Base-by-base conservation (phyloP, 2,329 filamentous ascomycete genomes). In the Curvularia spicifera region DNA sequence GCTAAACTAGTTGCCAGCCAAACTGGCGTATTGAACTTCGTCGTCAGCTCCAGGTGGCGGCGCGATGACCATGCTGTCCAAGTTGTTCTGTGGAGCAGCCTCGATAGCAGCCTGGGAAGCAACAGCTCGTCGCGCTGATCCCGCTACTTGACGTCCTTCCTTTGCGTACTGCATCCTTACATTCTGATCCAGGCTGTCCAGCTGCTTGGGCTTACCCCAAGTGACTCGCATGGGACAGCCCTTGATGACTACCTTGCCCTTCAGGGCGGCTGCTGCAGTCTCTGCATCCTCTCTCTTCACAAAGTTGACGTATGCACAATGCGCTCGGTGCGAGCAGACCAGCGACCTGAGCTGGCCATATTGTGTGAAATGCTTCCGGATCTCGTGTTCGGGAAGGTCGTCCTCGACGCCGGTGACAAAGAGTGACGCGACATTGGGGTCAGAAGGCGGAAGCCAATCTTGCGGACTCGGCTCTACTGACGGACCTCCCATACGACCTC, bases 221-320 rank as follows among this genome's bases (percentile, higher is more conserved):
- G 93, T 89, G 18, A 99, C 88, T 31, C 94, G 84, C 60, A 99
- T 78, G 0, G 95, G 95, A 69, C 94, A 97, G 3, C 95, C 95
- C 35, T 93, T 89, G 69, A 99, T 91, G 6, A 98, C 87, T 0
- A 93, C 92, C 61, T 90, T 90, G 5, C 96, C 95, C 76, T 97
- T 90, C 67, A 92, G 94, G 20, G 91, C 87, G 33, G 87, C 87
- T 0, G 95, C 91, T 0, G 96, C 96, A 57, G 85, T 88, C 78
- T 99, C 95, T 0, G 96, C 95, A 0, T 86, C 89, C 61, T 91
- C 87, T 56, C 95, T 86, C 3, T 89, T 91, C 67, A 93, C 88
- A 75, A 92, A 99, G 79, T 99, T 99, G 79, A 99, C 83, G 73
- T 98, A 99, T 1, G 95, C 95, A 76, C 93, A 98, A 73, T 98